Base-by-base conservation (phyloP, 176 grass and related monocot species). In the Elymus sibiricus region DNA sequence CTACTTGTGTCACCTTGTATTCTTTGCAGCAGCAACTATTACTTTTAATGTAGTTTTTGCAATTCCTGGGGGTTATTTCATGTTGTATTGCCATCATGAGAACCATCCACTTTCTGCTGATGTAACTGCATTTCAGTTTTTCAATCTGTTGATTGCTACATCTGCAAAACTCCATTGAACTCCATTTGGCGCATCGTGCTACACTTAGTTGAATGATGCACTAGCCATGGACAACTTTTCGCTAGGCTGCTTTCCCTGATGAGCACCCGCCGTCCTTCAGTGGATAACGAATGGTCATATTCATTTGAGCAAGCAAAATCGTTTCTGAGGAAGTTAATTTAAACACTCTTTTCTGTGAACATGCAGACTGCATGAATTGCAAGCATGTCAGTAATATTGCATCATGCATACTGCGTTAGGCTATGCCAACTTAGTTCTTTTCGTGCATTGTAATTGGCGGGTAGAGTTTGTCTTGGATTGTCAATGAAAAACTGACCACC, bases 21-120 rank as follows among this genome's bases (percentile, higher is more conserved):
- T 90, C 81, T 82, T 86, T 92, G 83, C 73, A 83, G 34, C 34
- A 81, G 80, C 40, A 61, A 61, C 73, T 86, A 77, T 79, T 83
- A 78, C 26, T 74, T 86, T 75, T 58, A 19, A 19, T 82, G 74
- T 74, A 67, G 55, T 28, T 83, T 83, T 83, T 44, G 65, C 53
- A 62, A 21, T 80, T 86, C 39, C 68, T 59, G 5, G 15, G 26
- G 25, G 39, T 74, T 64, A 55, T 22, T 40, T 31, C 79, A 66
- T 83, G 71, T 28, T 83, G 22, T 60, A 19, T 21, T 64, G 66
- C 19, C 58, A 46, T 80, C 53, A 31, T 17, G 61, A 40, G n/a
- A 27, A 21, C 11, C 31, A n/a, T 49, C 49, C 62, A 27, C 4
- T 32, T 43, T 39, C 58, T 84, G 11, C 4, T 53, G 56, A 80